Base-by-base conservation (phyloP, 2,329 filamentous ascomycete genomes). In the Phaeosphaeria sp. region DNA sequence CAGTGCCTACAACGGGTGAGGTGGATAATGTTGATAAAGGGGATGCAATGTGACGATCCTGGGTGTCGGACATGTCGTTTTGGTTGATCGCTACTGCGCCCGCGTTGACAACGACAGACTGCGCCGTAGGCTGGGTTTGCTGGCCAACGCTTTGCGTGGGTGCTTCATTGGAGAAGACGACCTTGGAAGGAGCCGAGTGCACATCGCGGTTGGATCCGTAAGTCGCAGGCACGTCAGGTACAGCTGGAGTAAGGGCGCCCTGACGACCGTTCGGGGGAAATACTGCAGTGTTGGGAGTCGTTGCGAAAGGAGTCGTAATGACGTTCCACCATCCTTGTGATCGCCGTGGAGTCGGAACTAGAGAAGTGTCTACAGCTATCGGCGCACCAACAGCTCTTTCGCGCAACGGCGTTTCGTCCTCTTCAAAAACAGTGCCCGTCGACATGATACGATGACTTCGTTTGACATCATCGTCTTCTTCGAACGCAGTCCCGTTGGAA, bases 311-410 rank as follows among this genome's bases (percentile, higher is more conserved):
- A 1, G 90, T 90, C 7, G 85, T 88, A 54, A 93, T 86, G 63
- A 90, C 83, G 67, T 91, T 90, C 90, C 90, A 93, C 90, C 90
- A 93, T 20, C 90, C 90, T 58, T 83, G 82, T 23, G 88, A 89
- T 54, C 82, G 83, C 11, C 85, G 83, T 43, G 81, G 83, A 25
- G 84, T 85, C 42, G 84, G 85, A 6, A 78, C 67, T 20, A 74
- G 62, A 17, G 67, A 66, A 2, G 77, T 77, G 49, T 79, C 74
- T 22, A 79, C 65, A 47, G 71, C 63, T 44, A 78, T 52, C 48
- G 82, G 75, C 17, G 64, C 64, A 18, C 71, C 67, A 6, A 64
- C 50, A n/a, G 57, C 65, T 23, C 58, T 65, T 15, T 67, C 71
- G 1, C 64, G 62, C 22, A 76, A 50, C 39, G 76, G 73, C 7